A percentile compares a stretch with the other conserved stretches of the same genome.
These are phyloP conservation scores for Calycina herbarum DNA, from an alignment of 2,329 filamentous ascomycete genomes.

Conservation along the genomic window DNA sequence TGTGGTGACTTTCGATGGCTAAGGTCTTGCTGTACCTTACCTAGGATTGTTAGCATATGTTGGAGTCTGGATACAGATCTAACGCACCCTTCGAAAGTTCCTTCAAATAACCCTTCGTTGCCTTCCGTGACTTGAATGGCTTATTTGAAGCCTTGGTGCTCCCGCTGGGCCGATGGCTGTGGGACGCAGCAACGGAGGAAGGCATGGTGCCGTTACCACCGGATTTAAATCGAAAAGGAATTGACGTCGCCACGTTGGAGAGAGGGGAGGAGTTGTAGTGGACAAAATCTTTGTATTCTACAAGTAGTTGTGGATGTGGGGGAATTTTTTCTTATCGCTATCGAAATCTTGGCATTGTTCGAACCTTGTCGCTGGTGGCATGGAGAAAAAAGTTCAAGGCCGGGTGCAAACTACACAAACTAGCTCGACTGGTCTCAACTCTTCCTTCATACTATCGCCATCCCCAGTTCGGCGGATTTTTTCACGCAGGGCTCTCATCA, in stretches of 20 bases:
- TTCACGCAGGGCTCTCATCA: neutral
- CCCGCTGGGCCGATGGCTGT: slow-evolving; percentile 75
- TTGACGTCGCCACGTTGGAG: slow-evolving; percentile 58
- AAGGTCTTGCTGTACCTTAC: slow-evolving; percentile 71
- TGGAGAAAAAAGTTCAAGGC: slow-evolving; percentile 7
- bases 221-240: slow-evolving; percentile 88
- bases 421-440: neutral
- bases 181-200: slow-evolving; percentile 58
- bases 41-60: slow-evolving; percentile 44
- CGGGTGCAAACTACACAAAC: no score
- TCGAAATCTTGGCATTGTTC: neutral
- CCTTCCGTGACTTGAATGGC: slow-evolving; percentile 87
- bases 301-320: neutral
- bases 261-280: neutral
- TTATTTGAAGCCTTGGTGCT: slow-evolving; percentile 90
- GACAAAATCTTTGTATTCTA: neutral
- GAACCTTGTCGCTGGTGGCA: neutral
- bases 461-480: neutral
- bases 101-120: slow-evolving; percentile 83
- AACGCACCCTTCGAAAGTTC: slow-evolving; percentile 75
- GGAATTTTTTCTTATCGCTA: slow-evolving; percentile 6
- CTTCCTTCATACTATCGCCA: neutral
- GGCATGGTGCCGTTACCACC: slow-evolving; percentile 73
- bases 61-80: neutral
- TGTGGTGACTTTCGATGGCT: slow-evolving; percentile 81